phyloP scores from a whole-genome alignment of 495 filamentous ascomycete genomes.

The Rusavskia elegans region DNA sequence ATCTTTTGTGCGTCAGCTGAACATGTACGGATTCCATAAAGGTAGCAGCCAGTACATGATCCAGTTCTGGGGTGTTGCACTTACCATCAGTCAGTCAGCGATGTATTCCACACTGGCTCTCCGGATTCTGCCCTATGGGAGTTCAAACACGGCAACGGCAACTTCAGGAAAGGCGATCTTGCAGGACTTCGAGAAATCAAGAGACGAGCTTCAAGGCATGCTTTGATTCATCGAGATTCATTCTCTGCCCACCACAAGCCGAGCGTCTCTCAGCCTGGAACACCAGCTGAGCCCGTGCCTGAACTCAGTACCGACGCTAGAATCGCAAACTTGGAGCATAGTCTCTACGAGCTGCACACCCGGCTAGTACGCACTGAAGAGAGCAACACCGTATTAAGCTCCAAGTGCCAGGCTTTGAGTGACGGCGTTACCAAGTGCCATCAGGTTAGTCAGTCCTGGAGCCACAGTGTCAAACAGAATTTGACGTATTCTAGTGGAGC shows the following conservation, averaged over 20 bases:
- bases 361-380: conserved; percentile 75
- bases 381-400: conserved; percentile 55
- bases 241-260: conserved; percentile 60
- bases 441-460: conserved; percentile 32
- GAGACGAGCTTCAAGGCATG: conserved; percentile 86
- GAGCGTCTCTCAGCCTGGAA: conserved; percentile 59
- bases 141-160: conserved; percentile 97
- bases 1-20: conserved; percentile 92
- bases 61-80: neutral
- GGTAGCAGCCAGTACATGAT: conserved; percentile 33
- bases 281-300: conserved; percentile 66
- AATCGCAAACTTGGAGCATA: conserved; percentile 63
- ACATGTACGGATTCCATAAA: conserved; percentile 99
- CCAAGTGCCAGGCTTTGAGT: conserved; percentile 66
- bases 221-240: conserved; percentile 87
- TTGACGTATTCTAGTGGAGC: conserved; percentile 37
- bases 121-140: conserved; percentile 95
- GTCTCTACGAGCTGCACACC: conserved; percentile 60
- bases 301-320: conserved; percentile 62
- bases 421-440: conserved; percentile 68
- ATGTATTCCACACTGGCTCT: conserved; percentile 95
- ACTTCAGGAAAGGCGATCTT: conserved; percentile 89
- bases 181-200: conserved; percentile 91
- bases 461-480: neutral
- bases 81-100: conserved; percentile 54